Conservation (phyloP, 768 basidiomycete species). For the Agaricus sinodeliciosus region DNA sequence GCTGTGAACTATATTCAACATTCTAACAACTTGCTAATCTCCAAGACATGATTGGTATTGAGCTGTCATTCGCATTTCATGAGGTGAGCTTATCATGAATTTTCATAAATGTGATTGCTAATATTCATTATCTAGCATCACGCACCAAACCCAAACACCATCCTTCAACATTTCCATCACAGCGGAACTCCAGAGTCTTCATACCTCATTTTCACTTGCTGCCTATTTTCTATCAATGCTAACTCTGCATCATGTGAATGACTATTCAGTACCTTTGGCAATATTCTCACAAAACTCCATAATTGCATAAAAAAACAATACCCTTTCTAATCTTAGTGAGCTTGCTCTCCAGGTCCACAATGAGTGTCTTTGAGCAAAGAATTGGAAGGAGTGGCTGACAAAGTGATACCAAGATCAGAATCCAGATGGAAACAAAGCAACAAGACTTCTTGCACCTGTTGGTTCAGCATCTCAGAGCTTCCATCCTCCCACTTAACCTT, state of each 20-base stretch:
- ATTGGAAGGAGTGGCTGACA: not conserved
- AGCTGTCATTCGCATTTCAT: not conserved
- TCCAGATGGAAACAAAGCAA: not conserved
- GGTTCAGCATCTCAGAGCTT: not conserved
- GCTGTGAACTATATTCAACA: not conserved
- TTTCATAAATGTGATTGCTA: not conserved
- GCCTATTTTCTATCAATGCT: slow-evolving; percentile 16
- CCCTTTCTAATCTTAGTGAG: not conserved
- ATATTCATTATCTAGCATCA: not conserved
- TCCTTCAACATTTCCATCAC: slow-evolving; percentile 16
- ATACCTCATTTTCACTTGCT: slow-evolving; percentile 18
- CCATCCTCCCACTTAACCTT: not conserved
- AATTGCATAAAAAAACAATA: not conserved
- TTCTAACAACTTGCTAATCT: not conserved
- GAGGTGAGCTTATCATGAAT: not conserved
- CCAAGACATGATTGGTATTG: not conserved
- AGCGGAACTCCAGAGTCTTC: slow-evolving; percentile 11
- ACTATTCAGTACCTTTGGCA: slow-evolving; percentile 22
- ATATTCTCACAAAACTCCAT: slow-evolving; percentile 17
- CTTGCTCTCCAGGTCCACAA: not conserved
- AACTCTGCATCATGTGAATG: slow-evolving; percentile 26
- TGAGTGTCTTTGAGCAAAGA: not conserved
- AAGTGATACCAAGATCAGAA: not conserved
- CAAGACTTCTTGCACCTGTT: not conserved
- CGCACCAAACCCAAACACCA: slow-evolving; percentile 11